Conservation (phyloP, 179 eudicot species). For the Camellia oleifera region DNA sequence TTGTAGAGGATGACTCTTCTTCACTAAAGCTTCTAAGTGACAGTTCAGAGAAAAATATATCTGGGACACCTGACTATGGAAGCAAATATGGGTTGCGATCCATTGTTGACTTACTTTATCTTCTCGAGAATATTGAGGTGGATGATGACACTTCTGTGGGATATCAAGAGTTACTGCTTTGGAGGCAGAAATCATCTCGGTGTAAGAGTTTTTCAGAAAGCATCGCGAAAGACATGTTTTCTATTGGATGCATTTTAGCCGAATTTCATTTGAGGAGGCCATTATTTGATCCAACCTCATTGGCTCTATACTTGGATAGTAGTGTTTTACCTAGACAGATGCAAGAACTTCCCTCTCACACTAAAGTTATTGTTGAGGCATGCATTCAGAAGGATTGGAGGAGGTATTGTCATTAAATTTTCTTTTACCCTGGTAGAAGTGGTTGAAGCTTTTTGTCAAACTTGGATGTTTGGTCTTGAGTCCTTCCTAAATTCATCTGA, state of each 20-base stretch:
- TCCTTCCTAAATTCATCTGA: not conserved
- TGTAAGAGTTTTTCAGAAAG: conserved; percentile 33
- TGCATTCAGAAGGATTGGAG: conserved; percentile 73
- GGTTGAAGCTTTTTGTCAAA: conserved; percentile 5
- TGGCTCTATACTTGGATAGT: conserved; percentile 46
- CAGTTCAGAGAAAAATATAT: conserved; percentile 18
- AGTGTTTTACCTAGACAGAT: conserved; percentile 56
- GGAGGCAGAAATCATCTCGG: conserved; percentile 52
- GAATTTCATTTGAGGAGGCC: conserved; percentile 81
- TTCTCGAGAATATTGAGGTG: conserved; percentile 68
- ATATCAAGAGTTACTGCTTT: conserved; percentile 74
- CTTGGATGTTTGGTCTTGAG: not conserved
- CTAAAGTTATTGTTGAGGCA: conserved; percentile 64
- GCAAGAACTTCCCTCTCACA: conserved; percentile 65
- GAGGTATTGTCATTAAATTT: conserved; percentile 44
- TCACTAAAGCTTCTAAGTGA: conserved; percentile 28
- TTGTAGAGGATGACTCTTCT: conserved; percentile 23
- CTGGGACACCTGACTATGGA: conserved; percentile 21
- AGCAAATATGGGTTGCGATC: conserved; percentile 19
- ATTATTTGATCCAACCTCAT: conserved; percentile 66
- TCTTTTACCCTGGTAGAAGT: not conserved
- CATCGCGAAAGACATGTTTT: conserved; percentile 70
- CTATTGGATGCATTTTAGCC: conserved; percentile 87
- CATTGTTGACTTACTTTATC: conserved; percentile 40
- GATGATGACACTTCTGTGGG: conserved; percentile 54